Base-by-base conservation (phyloP, 2,329 filamentous ascomycete genomes). In the Claviceps sp. region DNA sequence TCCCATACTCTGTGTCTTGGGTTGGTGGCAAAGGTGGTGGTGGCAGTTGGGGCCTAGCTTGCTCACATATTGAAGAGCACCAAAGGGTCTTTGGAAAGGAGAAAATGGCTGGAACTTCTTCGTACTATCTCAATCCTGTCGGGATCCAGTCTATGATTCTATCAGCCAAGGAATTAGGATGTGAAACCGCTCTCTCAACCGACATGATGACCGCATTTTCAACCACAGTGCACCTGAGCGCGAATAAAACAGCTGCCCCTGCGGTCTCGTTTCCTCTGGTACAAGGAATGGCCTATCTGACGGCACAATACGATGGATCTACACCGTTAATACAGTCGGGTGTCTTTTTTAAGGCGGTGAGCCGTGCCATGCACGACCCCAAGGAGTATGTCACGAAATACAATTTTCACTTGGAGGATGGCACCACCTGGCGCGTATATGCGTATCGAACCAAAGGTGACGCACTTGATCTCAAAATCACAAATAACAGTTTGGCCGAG, bases 221-320 rank as follows among this genome's bases (percentile, higher is more conserved):
- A 38, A 77, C 70, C 14, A 81, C 88, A 56, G 80, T 88, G 46
- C 84, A 86, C 45, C 72, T 97, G 37, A 76, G 71, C 49, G 73
- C 75, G 2, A 70, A 73, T 22, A 62, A 66, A n/a, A 71, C 71
- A 2, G 73, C 76, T 7, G 65, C 72, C 1, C 77, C 84, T 0
- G 72, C 77, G 1, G 76, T 97, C 20, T 84, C 79, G 0, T 88
- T 95, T 57, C 89, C 90, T 0, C 63, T 96, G 7, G 81, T 95
- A 0, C 91, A 97, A 63, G 93, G 93, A 11, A 93, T 94, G 81
- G 84, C 81, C 0, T 95, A 89, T 60, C 73, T 95, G 18, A 96
- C 90, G 4, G 90, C 76, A 0, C 66, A 85, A 18, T 97, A 90
- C 67, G 75, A 74, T 51, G 80, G 81, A 34, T 74, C 81, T 0